Evolutionary conservation across 352 stramenopile species (phyloP), one percentile per base, ranked within the genome.

Genomic region (Phytophthora cryptogea): DNA sequence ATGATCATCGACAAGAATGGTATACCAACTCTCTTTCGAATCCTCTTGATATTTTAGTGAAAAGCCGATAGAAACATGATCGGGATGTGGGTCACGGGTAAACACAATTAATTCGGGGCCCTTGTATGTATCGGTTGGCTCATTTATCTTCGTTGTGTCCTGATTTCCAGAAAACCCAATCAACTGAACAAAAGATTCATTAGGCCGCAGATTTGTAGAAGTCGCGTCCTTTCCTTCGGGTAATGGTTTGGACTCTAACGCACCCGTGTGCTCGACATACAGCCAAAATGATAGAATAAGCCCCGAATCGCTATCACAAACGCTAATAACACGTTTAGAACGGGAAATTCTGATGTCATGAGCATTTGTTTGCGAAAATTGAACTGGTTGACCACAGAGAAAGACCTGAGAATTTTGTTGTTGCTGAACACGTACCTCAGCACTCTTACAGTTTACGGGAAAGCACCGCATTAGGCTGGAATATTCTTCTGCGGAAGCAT

Each of bases 221-320:
- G 16, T 16, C 14, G 13, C 13, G 16, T 30, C 46, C 42, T n/a
- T n/a, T n/a, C n/a, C n/a, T n/a, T n/a, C n/a, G n/a, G 27, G 1
- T 30, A n/a, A 20, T 17, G 47, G 16, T 40, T 57, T 51, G 26
- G 20, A 8, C 1, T 17, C 8, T 10, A 40, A 17, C 8, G 30
- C 63, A 8, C 48, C 48, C 10, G 47, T 59, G 4, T 58, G 30
- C 8, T 72, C 65, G 20, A 61, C 44, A 39, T 63, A 53, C 17
- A 69, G 10, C 65, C 65, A 72, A 52, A 72, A 66, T 5, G 44
- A 56, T 16, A 72, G 6, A 8, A 48, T 28, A 14, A 72, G 8
- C 40, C 35, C 54, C 11, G 16, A 46, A 23, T 20, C 23, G 39
- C 10, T 16, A 30, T 48, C 41, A 39, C 5, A 26, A 11, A 4